Percentiles rank a stretch among this genome's conserved stretches.
These are phyloP conservation scores for Orbilia javanica DNA, from an alignment of 2,329 filamentous ascomycete genomes.

Conservation along the genomic window DNA sequence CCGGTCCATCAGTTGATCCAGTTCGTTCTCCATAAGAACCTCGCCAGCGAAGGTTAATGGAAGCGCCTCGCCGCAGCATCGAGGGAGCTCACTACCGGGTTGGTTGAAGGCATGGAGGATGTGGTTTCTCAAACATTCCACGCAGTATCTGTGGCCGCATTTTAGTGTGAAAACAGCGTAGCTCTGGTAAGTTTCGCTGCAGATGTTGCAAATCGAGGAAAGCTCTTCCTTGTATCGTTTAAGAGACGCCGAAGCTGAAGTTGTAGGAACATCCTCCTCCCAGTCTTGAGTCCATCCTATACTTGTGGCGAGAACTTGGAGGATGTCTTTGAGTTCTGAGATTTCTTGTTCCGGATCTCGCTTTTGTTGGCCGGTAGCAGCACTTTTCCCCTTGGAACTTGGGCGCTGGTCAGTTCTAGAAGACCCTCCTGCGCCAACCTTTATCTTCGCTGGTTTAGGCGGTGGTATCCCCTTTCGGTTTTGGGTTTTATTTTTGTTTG, in stretches of 20 bases:
- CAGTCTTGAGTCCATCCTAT: constrained; percentile 43
- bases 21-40: constrained; percentile 47
- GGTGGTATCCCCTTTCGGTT: constrained; percentile 2
- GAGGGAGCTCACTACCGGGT: constrained; percentile 36
- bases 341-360: constrained; percentile 42
- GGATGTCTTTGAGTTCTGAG: constrained; percentile 52
- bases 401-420: not conserved
- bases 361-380: not conserved
- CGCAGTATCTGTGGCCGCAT: constrained; percentile 49
- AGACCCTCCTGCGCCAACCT: not conserved
- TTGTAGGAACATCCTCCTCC: constrained; percentile 40
- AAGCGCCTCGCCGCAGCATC: constrained; percentile 46
- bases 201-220: constrained; percentile 50
- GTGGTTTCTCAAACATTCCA: constrained; percentile 49
- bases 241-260: constrained; percentile 35
- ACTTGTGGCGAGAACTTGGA: constrained; percentile 42
- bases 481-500: not conserved
- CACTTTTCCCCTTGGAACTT: constrained; percentile 11
- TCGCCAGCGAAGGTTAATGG: constrained; percentile 46
- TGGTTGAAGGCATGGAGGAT: constrained; percentile 45
- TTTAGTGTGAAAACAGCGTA: constrained; percentile 47
- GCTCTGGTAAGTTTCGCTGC: constrained; percentile 38
- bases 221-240: constrained; percentile 49
- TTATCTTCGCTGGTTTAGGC: not conserved
- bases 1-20: constrained; percentile 41